Percentiles rank a stretch among this genome's conserved stretches.
Evolutionary conservation across 176 grass and related monocot genomes (phyloP).

Genomic region (Bonia amplexicaulis): DNA sequence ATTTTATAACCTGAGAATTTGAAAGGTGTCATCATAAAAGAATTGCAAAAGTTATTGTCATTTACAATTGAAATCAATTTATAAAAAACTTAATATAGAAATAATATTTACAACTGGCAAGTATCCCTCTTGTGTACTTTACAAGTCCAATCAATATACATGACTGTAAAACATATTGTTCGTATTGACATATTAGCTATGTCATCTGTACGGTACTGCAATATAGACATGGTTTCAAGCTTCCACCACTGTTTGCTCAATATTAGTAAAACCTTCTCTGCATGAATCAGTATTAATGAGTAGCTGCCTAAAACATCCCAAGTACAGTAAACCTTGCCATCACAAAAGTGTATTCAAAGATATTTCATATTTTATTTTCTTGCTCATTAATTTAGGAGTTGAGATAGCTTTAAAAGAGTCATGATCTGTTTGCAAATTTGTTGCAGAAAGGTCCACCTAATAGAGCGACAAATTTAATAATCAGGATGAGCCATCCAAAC

Average conservation of each 20-base stretch:
- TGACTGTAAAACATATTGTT: background rate
- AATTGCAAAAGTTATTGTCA: background rate
- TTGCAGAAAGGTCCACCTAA: background rate
- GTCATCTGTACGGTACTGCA: background rate
- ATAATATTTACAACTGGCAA: background rate
- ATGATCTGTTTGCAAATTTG: background rate
- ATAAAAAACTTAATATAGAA: background rate
- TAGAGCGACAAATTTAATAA: background rate
- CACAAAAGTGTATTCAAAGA: background rate
- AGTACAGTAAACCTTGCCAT: background rate
- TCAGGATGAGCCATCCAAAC: background rate
- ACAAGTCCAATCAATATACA: background rate
- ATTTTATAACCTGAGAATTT: constrained; percentile 19
- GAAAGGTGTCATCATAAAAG: background rate
- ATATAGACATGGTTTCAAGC: background rate
- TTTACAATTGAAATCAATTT: background rate
- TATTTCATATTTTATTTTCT: background rate
- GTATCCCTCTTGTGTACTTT: background rate
- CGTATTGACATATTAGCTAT: background rate
- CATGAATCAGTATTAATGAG: background rate
- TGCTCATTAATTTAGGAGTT: background rate
- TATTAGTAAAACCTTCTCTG: background rate
- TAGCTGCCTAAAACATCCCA: background rate
- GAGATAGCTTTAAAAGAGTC: background rate
- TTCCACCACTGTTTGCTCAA: background rate